Conservation (phyloP, 2,329 filamentous ascomycete genomes). For the Podosphaera xanthii region DNA sequence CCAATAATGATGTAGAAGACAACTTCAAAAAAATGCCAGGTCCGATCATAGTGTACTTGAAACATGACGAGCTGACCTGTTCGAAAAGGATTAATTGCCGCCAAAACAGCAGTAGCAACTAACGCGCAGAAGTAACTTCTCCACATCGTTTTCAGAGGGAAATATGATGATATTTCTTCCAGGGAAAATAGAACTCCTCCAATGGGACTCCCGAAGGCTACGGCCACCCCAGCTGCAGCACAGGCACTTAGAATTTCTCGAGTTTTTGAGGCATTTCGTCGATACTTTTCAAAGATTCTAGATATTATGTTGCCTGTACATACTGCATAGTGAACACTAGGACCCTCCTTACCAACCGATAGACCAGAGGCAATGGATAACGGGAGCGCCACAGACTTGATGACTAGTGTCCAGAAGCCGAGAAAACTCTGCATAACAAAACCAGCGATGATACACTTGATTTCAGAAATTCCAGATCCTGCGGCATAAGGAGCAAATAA, state of each 20-base stretch:
- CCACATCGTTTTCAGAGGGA: conserved; percentile 94
- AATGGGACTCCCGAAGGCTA: conserved; percentile 93
- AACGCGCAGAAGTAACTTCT: conserved; percentile 93
- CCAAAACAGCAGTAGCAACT: conserved; percentile 77
- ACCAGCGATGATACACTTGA: conserved; percentile 96
- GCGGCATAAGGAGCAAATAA: conserved; percentile 88
- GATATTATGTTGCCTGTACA: conserved; percentile 95
- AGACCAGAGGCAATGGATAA: conserved; percentile 83
- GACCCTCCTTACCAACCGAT: conserved; percentile 90
- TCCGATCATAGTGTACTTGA: conserved; percentile 81
- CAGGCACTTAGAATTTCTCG: conserved; percentile 87
- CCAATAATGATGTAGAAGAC: conserved; percentile 83
- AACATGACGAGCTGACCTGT: conserved; percentile 99
- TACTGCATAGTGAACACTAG: conserved; percentile 96
- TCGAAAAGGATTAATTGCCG: conserved; percentile 91
- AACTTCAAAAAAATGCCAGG: conserved; percentile 95
- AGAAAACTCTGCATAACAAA: conserved; percentile 99
- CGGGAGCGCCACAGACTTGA: conserved; percentile 81
- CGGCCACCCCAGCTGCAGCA: conserved; percentile 82
- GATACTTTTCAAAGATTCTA: conserved; percentile 78
- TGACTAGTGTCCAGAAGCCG: conserved; percentile 71
- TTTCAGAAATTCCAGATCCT: conserved; percentile 91
- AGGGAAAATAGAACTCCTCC: conserved; percentile 90
- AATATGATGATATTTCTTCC: conserved; percentile 84
- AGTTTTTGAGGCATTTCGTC: conserved; percentile 75